Evolutionary conservation across 345 rosid genomes (phyloP), one percentile per base, ranked within the genome.

Genomic region (Syzygium oleosum): DNA sequence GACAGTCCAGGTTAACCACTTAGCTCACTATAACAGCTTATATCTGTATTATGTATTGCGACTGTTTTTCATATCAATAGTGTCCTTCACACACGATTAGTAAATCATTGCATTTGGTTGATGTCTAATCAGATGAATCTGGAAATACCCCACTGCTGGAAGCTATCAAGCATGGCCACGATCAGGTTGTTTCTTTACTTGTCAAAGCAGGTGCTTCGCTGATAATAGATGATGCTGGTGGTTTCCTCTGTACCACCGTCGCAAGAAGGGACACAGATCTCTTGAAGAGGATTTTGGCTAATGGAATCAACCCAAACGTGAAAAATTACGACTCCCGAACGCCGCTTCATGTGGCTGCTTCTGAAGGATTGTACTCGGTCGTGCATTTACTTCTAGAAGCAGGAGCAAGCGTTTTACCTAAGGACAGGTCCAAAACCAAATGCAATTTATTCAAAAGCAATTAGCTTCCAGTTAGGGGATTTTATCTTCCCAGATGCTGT

Each of bases 121-220:
- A 49, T 49, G 16, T 46, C 46, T 17, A 16, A 63, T 38, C 87
- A 95, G 99, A 97, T 88, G 95, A 92, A 84, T 90, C 91, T 80
- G 98, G 98, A 83, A 94, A 92, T 88, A 94, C 96, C 3, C 98
- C 99, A 4, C 87, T 96, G 90, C 91, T 97, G 38, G 99, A 97
- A 90, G 98, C 99, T 65, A 85, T 97, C 78, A 97, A 93, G 92
- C 89, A 92, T 21, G 96, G 95, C 87, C 94, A 94, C 78, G 96
- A 94, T 83, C 93, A 89, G 73, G 94, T 96, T 21, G 95, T 94
- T 77, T 90, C 92, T 12, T 85, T 91, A 61, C 98, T 97, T 5
- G 91, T 91, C 73, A 88, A 88, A 91, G 96, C 90, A 25, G 98
- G 98, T 17, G 98, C 98, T 41, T 85, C 87, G 8, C 90, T 97